Evolutionary conservation across 805 yeast genomes (phyloP).

Genomic region (Lipomyces yamanashiensis): DNA sequence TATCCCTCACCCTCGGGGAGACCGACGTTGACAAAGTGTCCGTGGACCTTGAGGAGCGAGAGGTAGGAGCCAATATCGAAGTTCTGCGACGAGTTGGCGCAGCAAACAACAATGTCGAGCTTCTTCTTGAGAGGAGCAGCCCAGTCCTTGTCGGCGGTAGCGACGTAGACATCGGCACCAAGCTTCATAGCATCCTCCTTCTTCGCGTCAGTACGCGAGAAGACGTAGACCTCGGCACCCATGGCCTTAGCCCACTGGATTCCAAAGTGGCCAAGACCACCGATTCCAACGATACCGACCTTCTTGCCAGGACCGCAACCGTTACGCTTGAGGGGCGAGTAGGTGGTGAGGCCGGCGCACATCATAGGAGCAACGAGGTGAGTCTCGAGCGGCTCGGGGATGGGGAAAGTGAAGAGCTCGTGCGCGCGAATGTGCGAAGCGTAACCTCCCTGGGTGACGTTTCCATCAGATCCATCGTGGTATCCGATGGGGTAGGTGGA

Average conservation of each 20-base stretch:
- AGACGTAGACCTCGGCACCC: conserved; percentile 63
- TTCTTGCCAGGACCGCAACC: conserved; percentile 55
- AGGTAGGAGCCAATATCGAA: conserved; percentile 57
- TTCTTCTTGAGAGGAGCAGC: conserved; percentile 41
- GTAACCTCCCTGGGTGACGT: conserved; percentile 65
- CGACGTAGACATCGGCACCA: conserved; percentile 60
- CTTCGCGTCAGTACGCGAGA: conserved; percentile 57
- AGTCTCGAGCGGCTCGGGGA: conserved; percentile 60
- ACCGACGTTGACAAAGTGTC: conserved; percentile 66
- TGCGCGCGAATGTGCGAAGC: conserved; percentile 66
- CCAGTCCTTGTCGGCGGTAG: conserved; percentile 53
- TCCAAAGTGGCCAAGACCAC: conserved; percentile 69
- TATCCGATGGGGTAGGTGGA: conserved; percentile 45
- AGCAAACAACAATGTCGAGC: conserved; percentile 58
- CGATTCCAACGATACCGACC: conserved; percentile 66
- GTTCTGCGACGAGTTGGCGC: conserved; percentile 57
- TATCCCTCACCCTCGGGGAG: conserved; percentile 51
- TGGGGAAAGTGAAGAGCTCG: conserved; percentile 63
- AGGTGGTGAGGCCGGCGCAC: conserved; percentile 78
- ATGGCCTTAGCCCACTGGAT: conserved; percentile 61
- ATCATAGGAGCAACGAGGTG: conserved; percentile 69
- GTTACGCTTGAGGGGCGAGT: conserved; percentile 60
- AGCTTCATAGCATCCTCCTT: conserved; percentile 56
- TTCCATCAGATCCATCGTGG: conserved; percentile 47
- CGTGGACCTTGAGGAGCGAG: conserved; percentile 58